These are phyloP conservation scores for Thelonectria blattea DNA, from an alignment of 2,329 filamentous ascomycete genomes.

Conservation along the genomic window DNA sequence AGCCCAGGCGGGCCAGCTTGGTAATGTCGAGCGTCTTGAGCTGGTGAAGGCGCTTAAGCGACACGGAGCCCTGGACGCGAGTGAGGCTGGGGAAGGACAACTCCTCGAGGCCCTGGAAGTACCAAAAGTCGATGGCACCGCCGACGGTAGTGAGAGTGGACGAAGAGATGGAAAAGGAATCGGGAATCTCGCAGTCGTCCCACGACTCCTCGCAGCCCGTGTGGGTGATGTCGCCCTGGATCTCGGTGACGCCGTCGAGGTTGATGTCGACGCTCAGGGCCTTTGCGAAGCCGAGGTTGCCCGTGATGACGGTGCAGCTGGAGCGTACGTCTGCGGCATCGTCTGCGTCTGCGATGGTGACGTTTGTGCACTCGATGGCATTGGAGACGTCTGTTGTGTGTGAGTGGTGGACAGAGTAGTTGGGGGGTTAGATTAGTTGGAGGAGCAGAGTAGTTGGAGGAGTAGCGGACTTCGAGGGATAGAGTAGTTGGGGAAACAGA, in stretches of 20 bases:
- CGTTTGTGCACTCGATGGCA: conserved; percentile 19
- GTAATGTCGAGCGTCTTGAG: conserved; percentile 24
- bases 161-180: conserved; percentile 18
- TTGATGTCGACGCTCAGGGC: conserved; percentile 17
- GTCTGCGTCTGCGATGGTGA: conserved; percentile 22
- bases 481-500: too few species aligned
- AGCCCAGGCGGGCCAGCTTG: conserved; percentile 18
- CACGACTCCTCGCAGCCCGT: conserved; percentile 1
- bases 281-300: conserved; percentile 9
- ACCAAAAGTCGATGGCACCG: conserved; percentile 14
- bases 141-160: conserved; percentile 22
- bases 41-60: conserved; percentile 15
- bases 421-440: too few species aligned
- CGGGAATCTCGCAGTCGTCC: conserved; percentile 6
- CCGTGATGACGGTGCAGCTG: conserved; percentile 20
- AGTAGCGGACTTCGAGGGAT: too few species aligned
- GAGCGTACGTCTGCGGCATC: conserved; percentile 19
- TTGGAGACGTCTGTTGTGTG: conserved; percentile 2
- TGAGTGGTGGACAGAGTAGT: neutral
- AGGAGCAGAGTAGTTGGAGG: too few species aligned
- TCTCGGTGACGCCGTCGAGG: conserved; percentile 22
- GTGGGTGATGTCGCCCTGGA: conserved; percentile 19
- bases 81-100: conserved; percentile 21
- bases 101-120: conserved; percentile 24
- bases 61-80: conserved; percentile 14